Evolutionary conservation across 495 filamentous ascomycete genomes (phyloP), one percentile per base, ranked within the genome.

Genomic region (Trichoderma gamsii): DNA sequence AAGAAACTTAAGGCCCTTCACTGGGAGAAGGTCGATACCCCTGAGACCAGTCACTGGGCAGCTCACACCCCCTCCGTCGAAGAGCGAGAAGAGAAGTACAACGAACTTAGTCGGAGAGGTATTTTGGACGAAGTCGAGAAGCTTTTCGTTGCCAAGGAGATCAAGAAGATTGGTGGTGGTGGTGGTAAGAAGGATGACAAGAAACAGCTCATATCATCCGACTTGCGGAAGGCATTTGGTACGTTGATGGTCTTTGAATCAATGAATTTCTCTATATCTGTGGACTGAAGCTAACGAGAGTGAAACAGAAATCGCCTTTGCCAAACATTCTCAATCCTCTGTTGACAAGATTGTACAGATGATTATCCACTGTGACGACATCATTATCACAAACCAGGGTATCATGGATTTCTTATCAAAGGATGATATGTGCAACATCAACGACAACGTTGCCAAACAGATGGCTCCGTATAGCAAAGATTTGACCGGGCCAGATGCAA

Each of bases 1-100:
- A 97, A 96, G 88, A 99, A 98, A 79, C 90, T 99, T 73, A 99
- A 99, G 86, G 93, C 95, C 44, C 85, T 99, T 70, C 95, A 99
- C 81, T 99, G 95, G 95, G 95, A 99, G 75, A 99, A 99, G 79
- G 90, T 99, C 46, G 95, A 99, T 77, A 84, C 92, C 65, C 91
- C 92, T 18, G 89, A 96, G 75, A 92, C 94, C 46, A 98, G 95
- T 43, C 92, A 98, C 69, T 99, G 96, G 96, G 95, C 95, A 49
- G 80, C 86, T 18, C 92, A 97, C 76, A 87, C 90, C 32, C 89
- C 90, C 13, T 95, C 91, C 9, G 81, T 84, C 16, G 87, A 94
- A 74, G 90, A 87, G 69, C 92, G 92, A 74, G 96, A 99, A 81
- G 90, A 96, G 74, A 96, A 97, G 76, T 98, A 97, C 74, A 87